Conservation (phyloP, 129 eudicot genomes). For the Scalesia atractyloides region DNA sequence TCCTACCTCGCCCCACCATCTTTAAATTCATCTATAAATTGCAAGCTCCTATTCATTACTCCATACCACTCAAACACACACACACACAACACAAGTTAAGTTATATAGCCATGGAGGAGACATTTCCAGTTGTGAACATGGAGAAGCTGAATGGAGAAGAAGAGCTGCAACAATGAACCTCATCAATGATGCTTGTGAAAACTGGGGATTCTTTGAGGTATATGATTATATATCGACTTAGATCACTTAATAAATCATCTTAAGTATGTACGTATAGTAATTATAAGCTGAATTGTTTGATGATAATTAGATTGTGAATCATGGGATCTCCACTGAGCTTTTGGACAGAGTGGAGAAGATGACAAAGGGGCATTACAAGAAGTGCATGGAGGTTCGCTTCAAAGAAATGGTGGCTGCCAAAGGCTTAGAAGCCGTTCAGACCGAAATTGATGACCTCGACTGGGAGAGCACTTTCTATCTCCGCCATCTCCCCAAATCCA, state of each 20-base stretch:
- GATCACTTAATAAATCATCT: neutral
- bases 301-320: conserved; percentile 60
- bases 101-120: conserved; percentile 5
- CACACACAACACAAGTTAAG: no score
- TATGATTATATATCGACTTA: neutral
- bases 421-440: conserved; percentile 68
- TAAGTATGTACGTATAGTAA: no score
- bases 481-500: conserved; percentile 83
- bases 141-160: conserved; percentile 86
- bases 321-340: conserved; percentile 71
- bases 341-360: conserved; percentile 94
- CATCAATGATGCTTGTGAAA: conserved; percentile 89
- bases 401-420: conserved; percentile 78
- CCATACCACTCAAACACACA: neutral
- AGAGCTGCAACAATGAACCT: conserved; percentile 67
- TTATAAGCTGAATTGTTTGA: neutral
- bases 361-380: conserved; percentile 84
- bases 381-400: conserved; percentile 84
- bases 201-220: conserved; percentile 99
- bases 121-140: conserved; percentile 78
- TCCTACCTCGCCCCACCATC: no score
- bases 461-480: conserved; percentile 96
- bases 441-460: conserved; percentile 68
- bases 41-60: no score
- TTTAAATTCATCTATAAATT: no score